phyloP scores from a whole-genome alignment of 805 yeast species.

The Candida michaelii region DNA sequence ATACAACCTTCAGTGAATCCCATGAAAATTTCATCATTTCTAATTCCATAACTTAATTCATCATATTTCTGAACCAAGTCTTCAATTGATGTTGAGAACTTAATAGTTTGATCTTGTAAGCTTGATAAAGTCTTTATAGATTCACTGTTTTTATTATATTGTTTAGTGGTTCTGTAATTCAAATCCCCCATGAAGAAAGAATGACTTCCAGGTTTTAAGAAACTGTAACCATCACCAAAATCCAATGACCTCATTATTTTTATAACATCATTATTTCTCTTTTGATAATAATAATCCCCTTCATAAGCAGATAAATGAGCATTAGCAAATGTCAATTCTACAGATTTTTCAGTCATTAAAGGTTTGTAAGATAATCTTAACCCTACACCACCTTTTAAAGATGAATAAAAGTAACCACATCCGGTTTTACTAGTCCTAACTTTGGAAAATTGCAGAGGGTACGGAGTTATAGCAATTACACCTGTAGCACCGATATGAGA shows the following conservation, averaged over 20 bases:
- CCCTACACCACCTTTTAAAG: conserved; percentile 75
- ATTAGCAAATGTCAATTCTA: conserved; percentile 59
- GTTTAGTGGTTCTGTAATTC: conserved; percentile 62
- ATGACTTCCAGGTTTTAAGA: conserved; percentile 54
- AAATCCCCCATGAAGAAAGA: conserved; percentile 81
- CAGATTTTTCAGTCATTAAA: conserved; percentile 18
- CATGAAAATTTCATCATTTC: conserved; percentile 46
- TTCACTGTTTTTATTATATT: conserved; percentile 9
- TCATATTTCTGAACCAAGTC: conserved; percentile 39
- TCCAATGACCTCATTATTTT: conserved; percentile 52
- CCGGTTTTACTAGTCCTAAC: conserved; percentile 35
- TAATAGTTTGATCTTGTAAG: conserved; percentile 23
- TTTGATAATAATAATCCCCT: conserved; percentile 47
- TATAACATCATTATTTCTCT: conserved; percentile 55
- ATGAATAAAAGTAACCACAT: conserved; percentile 60
- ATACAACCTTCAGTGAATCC: conserved; percentile 71
- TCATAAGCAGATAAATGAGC: conserved; percentile 82
- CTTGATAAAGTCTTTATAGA: conserved; percentile 20
- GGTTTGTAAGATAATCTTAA: conserved; percentile 45
- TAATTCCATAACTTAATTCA: conserved; percentile 48
- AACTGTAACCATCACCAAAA: conserved; percentile 57
- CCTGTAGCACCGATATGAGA: conserved; percentile 61
- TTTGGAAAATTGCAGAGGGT: conserved; percentile 28
- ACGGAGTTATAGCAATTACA: conserved; percentile 48
- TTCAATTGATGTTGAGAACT: conserved; percentile 13